Conservation (phyloP, 1,284 basidiomycete species). For the Volvariella surrecta region DNA sequence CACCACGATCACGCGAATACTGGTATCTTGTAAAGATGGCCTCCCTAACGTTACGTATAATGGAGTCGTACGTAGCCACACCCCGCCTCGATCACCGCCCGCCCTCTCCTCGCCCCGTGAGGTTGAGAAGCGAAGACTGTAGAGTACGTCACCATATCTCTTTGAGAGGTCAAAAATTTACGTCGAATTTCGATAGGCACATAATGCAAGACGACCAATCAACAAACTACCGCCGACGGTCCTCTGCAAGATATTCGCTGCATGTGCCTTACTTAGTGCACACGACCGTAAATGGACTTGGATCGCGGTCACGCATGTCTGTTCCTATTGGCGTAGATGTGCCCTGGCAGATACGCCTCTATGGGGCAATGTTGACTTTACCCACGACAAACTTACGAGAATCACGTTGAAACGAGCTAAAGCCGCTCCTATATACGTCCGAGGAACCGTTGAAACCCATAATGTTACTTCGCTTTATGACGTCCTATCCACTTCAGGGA, state of each 20-base stretch:
- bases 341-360: slow-evolving; percentile 21
- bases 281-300: slow-evolving; percentile 20
- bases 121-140: too few species aligned
- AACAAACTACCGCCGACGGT: slow-evolving; percentile 1
- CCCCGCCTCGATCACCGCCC: too few species aligned
- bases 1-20: too few species aligned
- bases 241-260: slow-evolving; percentile 14
- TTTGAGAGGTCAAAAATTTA: too few species aligned
- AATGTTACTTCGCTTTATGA: slow-evolving; percentile 21
- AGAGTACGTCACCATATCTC: too few species aligned
- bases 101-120: too few species aligned
- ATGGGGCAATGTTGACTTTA: slow-evolving; percentile 29
- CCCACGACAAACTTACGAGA: slow-evolving; percentile 22
- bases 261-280: slow-evolving; percentile 8
- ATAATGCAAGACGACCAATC: background rate
- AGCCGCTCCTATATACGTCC: slow-evolving; percentile 20
- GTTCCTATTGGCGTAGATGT: slow-evolving; percentile 23
- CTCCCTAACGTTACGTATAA: too few species aligned
- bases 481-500: background rate
- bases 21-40: too few species aligned
- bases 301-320: slow-evolving; percentile 24
- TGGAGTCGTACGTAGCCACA: too few species aligned
- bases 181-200: too few species aligned
- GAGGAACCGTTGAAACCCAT: slow-evolving; percentile 18
- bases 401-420: slow-evolving; percentile 22